Conservation (phyloP, 1,284 basidiomycete species). For the Malassezia nana region DNA sequence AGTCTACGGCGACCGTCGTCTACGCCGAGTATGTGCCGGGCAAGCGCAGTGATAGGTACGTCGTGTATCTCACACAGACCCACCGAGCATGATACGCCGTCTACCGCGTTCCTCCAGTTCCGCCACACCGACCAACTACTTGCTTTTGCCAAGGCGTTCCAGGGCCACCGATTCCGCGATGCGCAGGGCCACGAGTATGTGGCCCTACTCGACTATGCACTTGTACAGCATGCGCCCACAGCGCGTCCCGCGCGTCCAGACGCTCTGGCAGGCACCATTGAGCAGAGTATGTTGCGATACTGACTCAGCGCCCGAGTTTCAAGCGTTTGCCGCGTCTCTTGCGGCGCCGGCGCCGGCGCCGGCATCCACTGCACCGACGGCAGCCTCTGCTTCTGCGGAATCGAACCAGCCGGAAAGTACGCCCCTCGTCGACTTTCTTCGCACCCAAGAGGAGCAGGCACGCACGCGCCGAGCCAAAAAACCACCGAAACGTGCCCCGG, state of each 20-base stretch:
- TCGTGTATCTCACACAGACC: not conserved
- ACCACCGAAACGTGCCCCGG: not conserved
- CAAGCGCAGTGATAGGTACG: conserved; percentile 1
- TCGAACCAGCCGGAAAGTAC: not conserved
- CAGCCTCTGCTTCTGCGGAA: too few relatives aligned
- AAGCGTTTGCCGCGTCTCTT: conserved; percentile 5
- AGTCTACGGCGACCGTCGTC: conserved; percentile 28
- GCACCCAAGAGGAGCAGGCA: not conserved
- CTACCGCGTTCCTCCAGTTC: conserved; percentile 77
- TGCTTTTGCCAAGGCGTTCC: conserved; percentile 70
- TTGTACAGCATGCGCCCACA: not conserved
- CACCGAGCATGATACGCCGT: not conserved
- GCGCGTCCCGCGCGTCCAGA: not conserved
- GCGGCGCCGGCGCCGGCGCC: not conserved
- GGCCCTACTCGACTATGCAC: conserved; percentile 7
- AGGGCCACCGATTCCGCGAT: conserved; percentile 83
- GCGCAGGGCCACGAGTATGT: conserved; percentile 56
- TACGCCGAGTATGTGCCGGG: conserved; percentile 20
- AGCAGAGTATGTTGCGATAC: conserved; percentile 6
- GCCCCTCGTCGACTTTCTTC: conserved; percentile 8
- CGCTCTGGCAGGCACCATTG: conserved; percentile 1
- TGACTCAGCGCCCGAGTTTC: conserved; percentile 3
- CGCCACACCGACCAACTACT: conserved; percentile 62
- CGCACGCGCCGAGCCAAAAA: conserved; percentile 3
- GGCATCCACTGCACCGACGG: too few relatives aligned